Evolutionary conservation across 2,329 filamentous ascomycete genomes (phyloP).

Genomic region (Orbilia quercus): DNA sequence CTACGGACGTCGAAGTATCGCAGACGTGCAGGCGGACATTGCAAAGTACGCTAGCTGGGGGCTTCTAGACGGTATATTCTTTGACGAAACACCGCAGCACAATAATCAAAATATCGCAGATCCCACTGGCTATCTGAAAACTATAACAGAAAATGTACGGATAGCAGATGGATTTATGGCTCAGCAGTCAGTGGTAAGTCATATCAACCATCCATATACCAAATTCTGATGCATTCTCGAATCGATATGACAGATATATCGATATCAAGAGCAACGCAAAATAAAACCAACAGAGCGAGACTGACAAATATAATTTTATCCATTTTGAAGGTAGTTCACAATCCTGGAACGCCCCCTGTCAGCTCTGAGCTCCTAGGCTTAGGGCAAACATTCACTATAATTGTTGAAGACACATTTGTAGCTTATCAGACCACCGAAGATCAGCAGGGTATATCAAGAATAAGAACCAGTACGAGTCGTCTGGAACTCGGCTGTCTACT

Average conservation of each 20-base stretch:
- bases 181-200: slow-evolving; percentile 17
- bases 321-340: slow-evolving; percentile 24
- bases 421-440: background rate
- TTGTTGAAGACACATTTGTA: slow-evolving; percentile 21
- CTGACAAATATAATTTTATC: background rate
- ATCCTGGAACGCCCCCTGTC: slow-evolving; percentile 21
- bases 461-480: slow-evolving; percentile 6
- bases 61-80: slow-evolving; percentile 30
- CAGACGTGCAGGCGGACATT: slow-evolving; percentile 19
- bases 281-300: slow-evolving; percentile 14
- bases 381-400: slow-evolving; percentile 22
- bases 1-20: slow-evolving; percentile 29
- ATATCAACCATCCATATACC: background rate
- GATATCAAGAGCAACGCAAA: no score
- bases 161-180: slow-evolving; percentile 3
- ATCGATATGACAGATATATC: no score
- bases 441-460: slow-evolving; percentile 20
- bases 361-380: slow-evolving; percentile 7
- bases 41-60: slow-evolving; percentile 25
- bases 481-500: slow-evolving; percentile 23
- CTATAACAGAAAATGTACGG: slow-evolving; percentile 23
- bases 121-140: slow-evolving; percentile 6
- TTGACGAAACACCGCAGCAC: slow-evolving; percentile 30
- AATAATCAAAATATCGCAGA: slow-evolving; percentile 1
- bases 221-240: no score